Evolutionary conservation across 2,329 filamentous ascomycete species (phyloP), one percentile per base, ranked within the genome.

Genomic region (Sclerotinia trifoliorum): DNA sequence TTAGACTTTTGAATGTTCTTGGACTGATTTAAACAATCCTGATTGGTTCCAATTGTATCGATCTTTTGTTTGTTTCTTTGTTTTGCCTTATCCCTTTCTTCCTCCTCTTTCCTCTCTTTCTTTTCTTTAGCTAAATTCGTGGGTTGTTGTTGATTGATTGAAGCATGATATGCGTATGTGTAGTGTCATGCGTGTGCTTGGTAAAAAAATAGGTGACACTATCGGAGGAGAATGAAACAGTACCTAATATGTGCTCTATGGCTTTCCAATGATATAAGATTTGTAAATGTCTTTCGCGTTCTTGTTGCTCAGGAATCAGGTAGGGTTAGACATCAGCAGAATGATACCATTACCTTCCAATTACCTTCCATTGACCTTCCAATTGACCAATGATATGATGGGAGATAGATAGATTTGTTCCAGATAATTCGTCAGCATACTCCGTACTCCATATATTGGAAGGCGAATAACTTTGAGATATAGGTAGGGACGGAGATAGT

Each of bases 1-100:
- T 51, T 66, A 58, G 64, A 57, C 42, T 49, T 49, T 57, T 58
- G 63, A n/a, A 51, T 66, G 64, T 39, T 58, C 58, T 21, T 21
- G 5, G 44, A 58, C 21, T 26, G 44, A 44, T 48, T 29, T 48
- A 7, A 10, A 56, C n/a, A 5, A 58, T 58, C 13, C 44, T 66
- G 42, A 66, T 66, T 66, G 64, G 64, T 4, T 17, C 15, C 39
- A 19, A 29, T 32, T 32, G 51, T 46, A 15, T 32, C n/a, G 19
- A 46, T 66, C 64, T 66, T 58, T 29, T 29, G 5, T 29, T 5
- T 66, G 64, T 66, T 24, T 39, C 15, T 13, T 49, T 63, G 29
- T 32, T 42, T 57, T 46, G 15, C 21, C 58, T n/a, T 26, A n/a
- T 48, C 17, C 44, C 10, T 29, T 61, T 42, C 42, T 42, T 39